Conservation (phyloP, 2,329 filamentous ascomycete species). For the Monilinia fructigena region DNA sequence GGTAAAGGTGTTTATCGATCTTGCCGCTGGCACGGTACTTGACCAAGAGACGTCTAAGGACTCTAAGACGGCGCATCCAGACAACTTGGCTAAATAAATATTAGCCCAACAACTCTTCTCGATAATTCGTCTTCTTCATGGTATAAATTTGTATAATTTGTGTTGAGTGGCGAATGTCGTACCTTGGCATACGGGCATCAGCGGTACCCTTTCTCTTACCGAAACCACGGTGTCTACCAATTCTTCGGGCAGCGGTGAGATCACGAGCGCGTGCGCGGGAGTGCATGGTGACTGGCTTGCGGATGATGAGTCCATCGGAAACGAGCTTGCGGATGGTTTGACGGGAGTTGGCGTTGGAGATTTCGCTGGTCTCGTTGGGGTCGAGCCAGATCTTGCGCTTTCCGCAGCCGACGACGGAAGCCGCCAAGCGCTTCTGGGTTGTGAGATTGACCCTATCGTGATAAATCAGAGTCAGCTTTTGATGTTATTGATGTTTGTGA, state of each 20-base stretch:
- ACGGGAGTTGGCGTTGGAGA: slow-evolving; percentile 99
- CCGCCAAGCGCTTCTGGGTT: slow-evolving; percentile 99
- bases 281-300: slow-evolving; percentile 99
- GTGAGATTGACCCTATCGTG: slow-evolving; percentile 91
- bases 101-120: slow-evolving; percentile 37
- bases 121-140: background rate
- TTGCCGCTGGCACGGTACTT: slow-evolving; percentile 99
- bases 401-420: slow-evolving; percentile 97
- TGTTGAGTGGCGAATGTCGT: slow-evolving; percentile 44
- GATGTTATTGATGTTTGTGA: slow-evolving; percentile 21
- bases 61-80: slow-evolving; percentile 99
- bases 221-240: slow-evolving; percentile 97
- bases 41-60: slow-evolving; percentile 97
- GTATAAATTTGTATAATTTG: slow-evolving; percentile 28
- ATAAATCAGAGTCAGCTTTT: slow-evolving; percentile 35
- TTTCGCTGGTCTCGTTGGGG: slow-evolving; percentile 98
- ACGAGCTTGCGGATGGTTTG: slow-evolving; percentile 99
- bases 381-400: slow-evolving; percentile 99
- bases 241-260: slow-evolving; percentile 89
- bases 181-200: slow-evolving; percentile 98
- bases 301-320: slow-evolving; percentile 99
- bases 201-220: slow-evolving; percentile 99
- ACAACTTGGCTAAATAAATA: slow-evolving; percentile 74
- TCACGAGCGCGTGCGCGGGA: slow-evolving; percentile 94
- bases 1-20: slow-evolving; percentile 99